These are phyloP conservation scores for Amanita polypyramis DNA, from an alignment of 768 basidiomycete genomes.

Conservation along the genomic window DNA sequence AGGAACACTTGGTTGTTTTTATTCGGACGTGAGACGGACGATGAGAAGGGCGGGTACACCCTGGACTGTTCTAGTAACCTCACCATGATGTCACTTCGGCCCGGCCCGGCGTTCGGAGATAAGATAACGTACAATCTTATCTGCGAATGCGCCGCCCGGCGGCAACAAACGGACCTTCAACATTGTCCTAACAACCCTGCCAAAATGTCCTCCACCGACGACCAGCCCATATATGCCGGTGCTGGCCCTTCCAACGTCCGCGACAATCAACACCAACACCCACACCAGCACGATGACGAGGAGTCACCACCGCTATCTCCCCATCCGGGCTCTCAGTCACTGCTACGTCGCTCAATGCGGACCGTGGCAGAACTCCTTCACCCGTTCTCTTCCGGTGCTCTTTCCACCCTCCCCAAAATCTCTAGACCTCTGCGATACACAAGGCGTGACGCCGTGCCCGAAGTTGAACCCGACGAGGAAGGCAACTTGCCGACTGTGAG, in stretches of 20 bases:
- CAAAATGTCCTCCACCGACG: conserved; percentile 5
- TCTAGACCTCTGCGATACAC: conserved; percentile 42
- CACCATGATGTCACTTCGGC: conserved; percentile 11
- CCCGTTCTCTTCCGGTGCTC: conserved; percentile 63
- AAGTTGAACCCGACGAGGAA: conserved; percentile 34
- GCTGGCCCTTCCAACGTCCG: not conserved
- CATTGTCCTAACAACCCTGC: no score
- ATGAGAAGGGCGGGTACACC: not conserved
- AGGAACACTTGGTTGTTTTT: conserved; percentile 11
- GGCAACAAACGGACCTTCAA: not conserved
- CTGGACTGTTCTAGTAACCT: conserved; percentile 27
- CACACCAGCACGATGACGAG: not conserved
- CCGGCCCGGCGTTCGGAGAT: not conserved
- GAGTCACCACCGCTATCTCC: not conserved
- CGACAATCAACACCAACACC: not conserved
- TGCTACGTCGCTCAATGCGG: conserved; percentile 6
- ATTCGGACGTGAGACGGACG: conserved; percentile 5
- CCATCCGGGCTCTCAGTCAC: not conserved
- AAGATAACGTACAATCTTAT: not conserved
- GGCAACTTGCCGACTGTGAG: conserved; percentile 52
- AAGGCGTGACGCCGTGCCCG: conserved; percentile 67
- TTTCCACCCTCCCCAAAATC: conserved; percentile 35
- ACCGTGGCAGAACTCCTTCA: conserved; percentile 37
- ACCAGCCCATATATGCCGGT: conserved; percentile 1
- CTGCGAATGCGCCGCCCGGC: not conserved